A percentile compares a stretch with the other conserved stretches of the same genome.
Evolutionary conservation across 1,284 basidiomycete species (phyloP).

Genomic region (Ganoderma resinaceum): DNA sequence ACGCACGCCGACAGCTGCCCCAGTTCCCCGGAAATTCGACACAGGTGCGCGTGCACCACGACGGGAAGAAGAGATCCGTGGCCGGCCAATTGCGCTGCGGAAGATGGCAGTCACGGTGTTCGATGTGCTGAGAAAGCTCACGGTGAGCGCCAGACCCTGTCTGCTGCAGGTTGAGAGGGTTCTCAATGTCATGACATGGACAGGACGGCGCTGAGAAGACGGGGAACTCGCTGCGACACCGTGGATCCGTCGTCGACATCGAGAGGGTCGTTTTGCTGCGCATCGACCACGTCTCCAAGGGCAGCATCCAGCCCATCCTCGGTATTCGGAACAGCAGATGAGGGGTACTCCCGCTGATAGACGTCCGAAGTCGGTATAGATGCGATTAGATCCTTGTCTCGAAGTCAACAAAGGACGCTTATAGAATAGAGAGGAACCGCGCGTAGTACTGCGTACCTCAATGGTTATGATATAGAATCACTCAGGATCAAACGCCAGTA

Average conservation of each 20-base stretch:
- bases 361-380: no score
- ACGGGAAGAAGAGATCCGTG: neutral
- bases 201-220: neutral
- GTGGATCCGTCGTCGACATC: neutral
- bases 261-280: constrained; percentile 13
- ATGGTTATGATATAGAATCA: no score
- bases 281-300: constrained; percentile 14
- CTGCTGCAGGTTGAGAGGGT: neutral
- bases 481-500: neutral
- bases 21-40: neutral
- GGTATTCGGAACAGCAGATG: neutral
- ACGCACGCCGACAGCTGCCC: neutral
- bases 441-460: neutral
- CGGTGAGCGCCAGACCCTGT: neutral
- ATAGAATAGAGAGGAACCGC: neutral
- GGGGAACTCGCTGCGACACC: constrained; percentile 1
- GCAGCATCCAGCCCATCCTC: constrained; percentile 13
- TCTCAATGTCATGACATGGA: neutral
- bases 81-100: neutral
- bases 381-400: neutral
- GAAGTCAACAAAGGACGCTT: neutral
- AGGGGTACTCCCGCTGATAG: neutral
- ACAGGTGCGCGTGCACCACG: constrained; percentile 11
- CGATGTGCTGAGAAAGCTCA: constrained; percentile 3
- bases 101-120: constrained; percentile 7